These are phyloP conservation scores for Triticum monococcum DNA, from an alignment of 176 grass and related monocot genomes.

Conservation along the genomic window DNA sequence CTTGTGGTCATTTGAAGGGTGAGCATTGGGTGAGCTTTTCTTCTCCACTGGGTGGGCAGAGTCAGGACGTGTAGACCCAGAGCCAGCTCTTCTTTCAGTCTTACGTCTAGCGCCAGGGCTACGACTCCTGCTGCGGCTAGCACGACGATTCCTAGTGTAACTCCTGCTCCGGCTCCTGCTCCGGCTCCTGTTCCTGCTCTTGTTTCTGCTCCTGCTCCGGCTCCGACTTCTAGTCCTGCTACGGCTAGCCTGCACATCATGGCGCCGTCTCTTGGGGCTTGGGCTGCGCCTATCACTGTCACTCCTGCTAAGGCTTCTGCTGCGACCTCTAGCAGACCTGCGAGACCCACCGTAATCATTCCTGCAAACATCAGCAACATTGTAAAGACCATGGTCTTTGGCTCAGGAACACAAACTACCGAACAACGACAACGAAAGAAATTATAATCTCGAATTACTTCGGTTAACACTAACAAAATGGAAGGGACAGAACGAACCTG, in stretches of 20 bases:
- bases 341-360: slow-evolving; percentile 33
- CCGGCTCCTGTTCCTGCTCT: slow-evolving; percentile 31
- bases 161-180: slow-evolving; percentile 53
- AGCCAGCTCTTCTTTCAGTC: slow-evolving; percentile 34
- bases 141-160: slow-evolving; percentile 40
- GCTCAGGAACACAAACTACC: slow-evolving; percentile 12
- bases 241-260: slow-evolving; percentile 41
- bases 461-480: slow-evolving; percentile 8
- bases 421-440: not conserved
- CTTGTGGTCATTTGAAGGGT: slow-evolving; percentile 23
- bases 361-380: slow-evolving; percentile 38
- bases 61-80: slow-evolving; percentile 22
- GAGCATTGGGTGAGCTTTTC: slow-evolving; percentile 27
- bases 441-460: slow-evolving; percentile 3
- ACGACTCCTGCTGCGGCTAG: slow-evolving; percentile 52
- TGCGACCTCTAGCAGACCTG: slow-evolving; percentile 51
- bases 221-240: slow-evolving; percentile 53
- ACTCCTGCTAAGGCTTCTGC: slow-evolving; percentile 56
- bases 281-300: slow-evolving; percentile 57
- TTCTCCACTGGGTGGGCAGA: slow-evolving; percentile 24
- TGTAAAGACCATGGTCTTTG: slow-evolving; percentile 17
- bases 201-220: slow-evolving; percentile 10
- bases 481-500: slow-evolving; percentile 33
- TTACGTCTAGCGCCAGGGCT: slow-evolving; percentile 45
- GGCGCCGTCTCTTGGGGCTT: slow-evolving; percentile 53